Base-by-base conservation (phyloP, 2,329 filamentous ascomycete species). In the Diaporthe australafricana region DNA sequence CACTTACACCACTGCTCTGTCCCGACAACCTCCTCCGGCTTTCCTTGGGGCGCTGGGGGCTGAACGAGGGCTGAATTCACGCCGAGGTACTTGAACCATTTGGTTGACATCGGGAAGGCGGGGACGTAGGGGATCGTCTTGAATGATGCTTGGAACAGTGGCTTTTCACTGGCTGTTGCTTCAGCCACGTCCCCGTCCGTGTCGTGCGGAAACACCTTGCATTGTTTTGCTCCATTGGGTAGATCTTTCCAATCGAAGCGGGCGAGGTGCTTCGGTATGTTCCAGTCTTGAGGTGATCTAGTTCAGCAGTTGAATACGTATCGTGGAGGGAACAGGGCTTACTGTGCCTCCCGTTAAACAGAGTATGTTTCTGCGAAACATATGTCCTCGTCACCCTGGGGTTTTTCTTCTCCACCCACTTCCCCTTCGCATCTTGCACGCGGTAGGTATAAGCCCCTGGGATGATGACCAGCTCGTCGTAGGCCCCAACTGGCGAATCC, bases 221-320 rank as follows among this genome's bases (percentile, higher is more conserved):
- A 81, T 9, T 77, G 79, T 22, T 80, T 81, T 38, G 81, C 78
- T 40, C 80, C 81, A 71, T 83, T 78, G 7, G 80, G 71, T 42
- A 79, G 74, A 22, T 81, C 75, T 17, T 79, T 77, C 82, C 85
- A 89, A 17, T 83, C 81, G 75, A 89, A 89, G 14, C 79, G 79
- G 45, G 87, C 87, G 17, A 89, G 82, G 70, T 89, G 86, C 75
- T 89, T 89, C 16, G 87, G 87, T 38, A 87, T 84, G 75, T 87
- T 88, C 87, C 87, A 89, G 73, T 88, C 85, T 87, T 55, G 7
- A 20, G 9, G 20, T 1, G 17, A 1, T 5, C 27, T 25, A 22
- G 9, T 56, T 35, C n/a, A 47, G 40, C n/a, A 47, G 2, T 6
- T 17, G 2, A 7, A 17, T 2, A 11, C 48, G 20, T 2, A 12